Percentiles rank a stretch among this genome's conserved stretches.
Conservation (phyloP, 805 yeast genomes). For the Diddensiella caesifluorescens region DNA sequence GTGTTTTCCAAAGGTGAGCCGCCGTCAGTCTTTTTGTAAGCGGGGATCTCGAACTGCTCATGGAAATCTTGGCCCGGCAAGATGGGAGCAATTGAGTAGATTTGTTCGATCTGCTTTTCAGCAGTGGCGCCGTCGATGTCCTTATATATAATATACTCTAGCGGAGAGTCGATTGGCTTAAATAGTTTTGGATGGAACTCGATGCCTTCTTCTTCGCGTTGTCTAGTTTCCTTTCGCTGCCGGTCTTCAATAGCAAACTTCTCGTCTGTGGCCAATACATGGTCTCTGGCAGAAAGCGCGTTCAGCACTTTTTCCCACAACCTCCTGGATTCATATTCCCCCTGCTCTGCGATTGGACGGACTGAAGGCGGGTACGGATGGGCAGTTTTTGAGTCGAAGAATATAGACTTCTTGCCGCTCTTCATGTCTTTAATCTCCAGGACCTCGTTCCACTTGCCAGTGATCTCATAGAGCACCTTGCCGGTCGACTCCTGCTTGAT, state of each 20-base stretch:
- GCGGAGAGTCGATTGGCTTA: constrained; percentile 35
- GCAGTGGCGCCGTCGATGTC: constrained; percentile 48
- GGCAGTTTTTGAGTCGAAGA: constrained; percentile 59
- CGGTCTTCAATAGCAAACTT: constrained; percentile 79
- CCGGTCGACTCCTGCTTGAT: constrained; percentile 49
- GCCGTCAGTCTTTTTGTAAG: constrained; percentile 44
- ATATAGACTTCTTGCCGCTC: constrained; percentile 43
- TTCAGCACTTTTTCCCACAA: constrained; percentile 79
- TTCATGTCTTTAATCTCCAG: constrained; percentile 59
- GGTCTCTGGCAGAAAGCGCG: constrained; percentile 77
- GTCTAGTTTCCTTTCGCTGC: constrained; percentile 72
- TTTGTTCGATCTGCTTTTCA: constrained; percentile 47
- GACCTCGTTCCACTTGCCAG: constrained; percentile 92
- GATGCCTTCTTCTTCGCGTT: constrained; percentile 69
- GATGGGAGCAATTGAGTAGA: constrained; percentile 68
- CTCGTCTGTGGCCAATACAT: constrained; percentile 78
- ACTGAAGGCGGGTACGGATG: constrained; percentile 58
- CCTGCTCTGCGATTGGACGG: constrained; percentile 75
- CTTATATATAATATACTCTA: constrained; percentile 66
- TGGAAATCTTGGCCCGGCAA: constrained; percentile 74
- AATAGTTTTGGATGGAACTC: constrained; percentile 80
- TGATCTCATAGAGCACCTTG: constrained; percentile 55
- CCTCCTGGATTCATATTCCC: constrained; percentile 70
- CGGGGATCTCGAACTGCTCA: constrained; percentile 63
- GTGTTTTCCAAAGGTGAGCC: constrained; percentile 14